Base-by-base conservation (phyloP, 1,284 basidiomycete genomes). In the Trametes sp. region DNA sequence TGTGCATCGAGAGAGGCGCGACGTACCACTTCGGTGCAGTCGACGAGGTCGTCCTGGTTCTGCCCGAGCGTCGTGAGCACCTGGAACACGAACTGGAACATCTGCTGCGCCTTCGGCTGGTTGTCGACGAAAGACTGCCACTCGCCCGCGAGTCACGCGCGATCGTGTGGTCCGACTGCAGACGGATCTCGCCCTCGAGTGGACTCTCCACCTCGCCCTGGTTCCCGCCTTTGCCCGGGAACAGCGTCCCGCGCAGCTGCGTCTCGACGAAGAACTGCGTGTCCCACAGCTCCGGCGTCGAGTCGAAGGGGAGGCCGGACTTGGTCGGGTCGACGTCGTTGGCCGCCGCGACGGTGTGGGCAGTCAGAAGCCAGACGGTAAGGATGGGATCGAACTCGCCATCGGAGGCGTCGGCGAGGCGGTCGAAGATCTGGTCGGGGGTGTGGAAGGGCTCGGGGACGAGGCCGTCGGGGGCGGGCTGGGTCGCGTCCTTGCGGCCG, bases 1-100 rank as follows among this genome's bases (percentile, higher is more conserved):
- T 14, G 4, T 5, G 8, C 28, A 26, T 33, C 23, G 35, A 0
- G 8, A 6, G n/a, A 9, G 0, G 5, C 2, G 9, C 7, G 46
- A 59, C 57, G 24, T 78, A 49, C 72, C 42, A 71, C 62, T 35
- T 71, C 70, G 21, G 64, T 69, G 61, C 69, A 70, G 54, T 70
- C 67, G 26, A 70, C 54, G 53, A 70, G 57, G 24, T 67, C 36
- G 54, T 55, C 53, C 42, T 49, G 46, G 67, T 76, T 56, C 44
- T 73, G 70, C 24, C 75, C 73, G 59, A 75, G 63, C 48, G 72
- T 62, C 13, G 70, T 53, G 38, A 76, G 62, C 64, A 74, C 74
- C 45, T 66, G 50, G 67, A 75, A 75, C 14, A 57, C 51, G 33
- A 57, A 50, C 49, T 65, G 62, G 66, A 76, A 70, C 46, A 57